These are phyloP conservation scores for Cnidoscolus chayamansa DNA, from an alignment of 441 rosid species.

Conservation along the genomic window DNA sequence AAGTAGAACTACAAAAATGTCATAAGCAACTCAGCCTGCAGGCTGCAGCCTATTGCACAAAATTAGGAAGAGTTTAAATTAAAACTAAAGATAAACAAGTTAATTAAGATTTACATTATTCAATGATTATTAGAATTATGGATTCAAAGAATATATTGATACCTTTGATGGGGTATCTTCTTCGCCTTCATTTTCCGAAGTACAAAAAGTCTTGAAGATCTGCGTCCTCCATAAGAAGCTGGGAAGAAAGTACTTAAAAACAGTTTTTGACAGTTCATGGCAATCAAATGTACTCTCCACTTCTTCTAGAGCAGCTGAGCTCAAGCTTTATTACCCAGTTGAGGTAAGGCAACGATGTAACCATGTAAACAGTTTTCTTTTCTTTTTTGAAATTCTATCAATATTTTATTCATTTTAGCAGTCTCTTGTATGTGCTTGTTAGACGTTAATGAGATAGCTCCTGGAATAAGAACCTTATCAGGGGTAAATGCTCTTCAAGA, in stretches of 20 bases:
- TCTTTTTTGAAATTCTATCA: neutral
- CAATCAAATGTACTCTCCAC: conserved; percentile 60
- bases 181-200: too few species aligned
- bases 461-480: neutral
- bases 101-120: too few species aligned
- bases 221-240: conserved; percentile 69
- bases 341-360: conserved; percentile 59
- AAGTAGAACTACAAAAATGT: conserved; percentile 24
- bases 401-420: neutral
- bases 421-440: neutral
- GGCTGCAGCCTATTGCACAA: too few species aligned
- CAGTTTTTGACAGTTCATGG: conserved; percentile 89
- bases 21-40: neutral
- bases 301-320: conserved; percentile 79
- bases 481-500: neutral
- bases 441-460: neutral
- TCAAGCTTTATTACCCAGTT: conserved; percentile 76
- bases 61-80: too few species aligned
- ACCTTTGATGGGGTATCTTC: too few species aligned
- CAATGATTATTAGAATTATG: too few species aligned
- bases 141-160: too few species aligned
- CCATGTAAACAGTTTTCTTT: neutral
- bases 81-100: too few species aligned
- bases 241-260: conserved; percentile 69
- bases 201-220: too few species aligned